Evolutionary conservation across 164 flowering plant species (phyloP), one percentile per base, ranked within the genome.

Genomic region (Umbellularia californica): DNA sequence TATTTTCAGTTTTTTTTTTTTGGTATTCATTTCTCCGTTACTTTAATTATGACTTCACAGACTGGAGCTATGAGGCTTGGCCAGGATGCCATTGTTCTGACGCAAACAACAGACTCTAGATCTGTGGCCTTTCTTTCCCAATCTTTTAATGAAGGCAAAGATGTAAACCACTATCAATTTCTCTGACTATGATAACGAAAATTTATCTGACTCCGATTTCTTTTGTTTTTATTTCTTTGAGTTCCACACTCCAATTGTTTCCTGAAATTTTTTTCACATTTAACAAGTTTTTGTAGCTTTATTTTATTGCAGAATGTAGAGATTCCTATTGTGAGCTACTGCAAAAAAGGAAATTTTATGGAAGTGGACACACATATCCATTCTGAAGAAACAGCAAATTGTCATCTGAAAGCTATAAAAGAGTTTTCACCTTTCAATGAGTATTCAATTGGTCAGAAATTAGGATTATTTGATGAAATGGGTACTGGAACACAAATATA

Each of bases 101-200:
- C 90, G 1, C 92, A 89, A 76, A 84, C 89, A 58, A 50, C 79
- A 41, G 71, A 79, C 28, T 86, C 92, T 70, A 85, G 92, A 86
- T 89, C 89, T n/a, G 80, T 89, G 58, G 90, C 88, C 50, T 84
- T 87, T 69, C 84, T 88, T 66, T 88, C 92, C 1, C 92, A 87
- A 76, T 81, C 92, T 15, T 81, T 84, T 17, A 89, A 89, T 82
- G 82, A 83, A 75, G 88, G 86, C 28, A 87, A 86, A 77, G 84
- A 87, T 74, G 92, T 86, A 72, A 66, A 68, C 15, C 22, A n/a
- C 27, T 28, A 51, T 52, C 63, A 23, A 27, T 24, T 35, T 35
- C 41, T 35, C 41, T 35, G 41, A 6, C 41, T 35, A 35, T 35
- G 41, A 35, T 35, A 5, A 35, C 6, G 9, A 35, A 35, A 35